Evolutionary conservation across 192 early-diverging fungal genomes (phyloP), one percentile per base, ranked within the genome.

Genomic region (Jimgerdemannia lactiflua): DNA sequence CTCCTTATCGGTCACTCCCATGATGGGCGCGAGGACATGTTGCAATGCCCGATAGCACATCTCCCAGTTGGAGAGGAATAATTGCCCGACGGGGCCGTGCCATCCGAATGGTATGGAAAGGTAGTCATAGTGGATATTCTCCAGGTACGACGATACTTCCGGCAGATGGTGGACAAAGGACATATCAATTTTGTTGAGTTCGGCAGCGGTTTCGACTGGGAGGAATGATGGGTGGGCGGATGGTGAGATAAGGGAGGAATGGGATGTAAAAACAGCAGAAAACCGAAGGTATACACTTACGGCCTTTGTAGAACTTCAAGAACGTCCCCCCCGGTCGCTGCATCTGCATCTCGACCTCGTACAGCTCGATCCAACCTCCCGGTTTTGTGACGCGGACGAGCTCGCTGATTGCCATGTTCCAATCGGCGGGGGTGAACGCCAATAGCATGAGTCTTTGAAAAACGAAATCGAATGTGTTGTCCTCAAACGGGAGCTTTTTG

Each of bases 311-410:
- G 14, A 59, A 59, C 49, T 59, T 59, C 14, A 59, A 14, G 14
- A 59, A 59, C 8, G 49, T 59, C 14, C 49, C 8, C 2, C 49
- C 49, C 6, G 49, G 49, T 59, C 49, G 49, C 49, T 59, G 49
- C 49, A 59, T 10, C 14, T 59, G 49, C 75, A 78, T 77, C 42
- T 82, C 77, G 18, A 80, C 71, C 49, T 59, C 49, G 49, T 59
- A 59, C 8, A 68, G 19, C 19, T 68, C 67, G 67, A 68, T 41
- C 67, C 67, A 68, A 18, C 29, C 67, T 0, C 67, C 67, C 29
- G 67, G 67, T 41, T 68, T 68, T 20, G 67, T 39, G 0, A 68
- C 67, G 7, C 67, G 67, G 9, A 39, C 19, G 18, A 68, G 7
- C 67, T 68, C 67, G 29, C 40, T 6, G 0, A 68, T 68, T 9